Conservation (phyloP, 176 grass and related monocot species). For the Tuctoria greenei region DNA sequence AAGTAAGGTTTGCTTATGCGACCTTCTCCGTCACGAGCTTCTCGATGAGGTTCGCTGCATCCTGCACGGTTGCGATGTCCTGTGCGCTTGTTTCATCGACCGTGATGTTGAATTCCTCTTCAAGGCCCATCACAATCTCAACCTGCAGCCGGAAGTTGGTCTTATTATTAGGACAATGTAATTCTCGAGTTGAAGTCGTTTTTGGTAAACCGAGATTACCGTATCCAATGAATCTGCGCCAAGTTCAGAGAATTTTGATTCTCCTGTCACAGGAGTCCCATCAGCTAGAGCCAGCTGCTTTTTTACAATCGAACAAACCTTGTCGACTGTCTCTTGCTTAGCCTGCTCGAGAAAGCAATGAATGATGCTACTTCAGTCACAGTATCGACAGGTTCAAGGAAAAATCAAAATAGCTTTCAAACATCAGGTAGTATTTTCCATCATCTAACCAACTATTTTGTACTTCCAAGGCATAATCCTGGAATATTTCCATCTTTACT, state of each 20-base stretch:
- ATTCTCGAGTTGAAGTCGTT: neutral
- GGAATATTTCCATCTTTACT: slow-evolving; percentile 14
- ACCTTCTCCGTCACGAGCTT: slow-evolving; percentile 32
- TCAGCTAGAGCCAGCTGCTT: slow-evolving; percentile 56
- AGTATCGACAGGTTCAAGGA: neutral
- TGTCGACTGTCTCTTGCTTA: slow-evolving; percentile 66
- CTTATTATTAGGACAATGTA: neutral
- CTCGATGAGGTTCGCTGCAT: slow-evolving; percentile 58
- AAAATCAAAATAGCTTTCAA: neutral
- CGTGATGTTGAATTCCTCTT: slow-evolving; percentile 54
- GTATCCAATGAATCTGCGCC: slow-evolving; percentile 77
- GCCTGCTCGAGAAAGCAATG: slow-evolving; percentile 36
- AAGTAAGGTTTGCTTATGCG: neutral
- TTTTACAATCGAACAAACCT: slow-evolving; percentile 70
- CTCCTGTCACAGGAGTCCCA: slow-evolving; percentile 30
- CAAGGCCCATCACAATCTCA: slow-evolving; percentile 66
- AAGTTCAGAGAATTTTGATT: slow-evolving; percentile 64
- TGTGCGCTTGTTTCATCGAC: slow-evolving; percentile 57
- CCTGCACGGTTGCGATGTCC: slow-evolving; percentile 56
- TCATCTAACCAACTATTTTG: neutral
- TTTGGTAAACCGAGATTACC: slow-evolving; percentile 21
- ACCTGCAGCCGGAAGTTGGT: slow-evolving; percentile 32
- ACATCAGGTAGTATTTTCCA: neutral
- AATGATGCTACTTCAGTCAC: neutral
- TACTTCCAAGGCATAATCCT: neutral